Percentiles rank a stretch among this genome's conserved stretches.
Evolutionary conservation across 306 rosid genomes (phyloP).

Genomic region (Gleditsia sinensis): DNA sequence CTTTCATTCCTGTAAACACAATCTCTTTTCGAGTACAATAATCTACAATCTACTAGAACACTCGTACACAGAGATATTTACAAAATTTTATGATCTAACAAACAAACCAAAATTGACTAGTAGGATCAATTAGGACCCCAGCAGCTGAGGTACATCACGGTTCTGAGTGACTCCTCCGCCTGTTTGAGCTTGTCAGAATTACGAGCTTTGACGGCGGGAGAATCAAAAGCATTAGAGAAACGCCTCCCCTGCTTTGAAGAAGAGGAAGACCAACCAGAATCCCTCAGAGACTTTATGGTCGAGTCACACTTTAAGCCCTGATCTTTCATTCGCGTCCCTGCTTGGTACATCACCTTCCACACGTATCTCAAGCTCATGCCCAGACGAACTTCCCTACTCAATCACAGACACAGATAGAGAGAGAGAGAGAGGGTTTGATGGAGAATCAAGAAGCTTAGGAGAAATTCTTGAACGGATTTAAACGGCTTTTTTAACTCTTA

Average conservation of each 20-base stretch:
- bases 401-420: neutral
- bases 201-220: slow-evolving; percentile 29
- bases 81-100: neutral
- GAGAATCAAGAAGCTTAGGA: too few species aligned
- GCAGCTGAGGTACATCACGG: slow-evolving; percentile 79
- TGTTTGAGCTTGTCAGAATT: slow-evolving; percentile 42
- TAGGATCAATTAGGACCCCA: slow-evolving; percentile 69
- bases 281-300: slow-evolving; percentile 47
- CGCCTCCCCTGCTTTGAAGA: slow-evolving; percentile 44
- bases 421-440: too few species aligned
- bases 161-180: slow-evolving; percentile 76
- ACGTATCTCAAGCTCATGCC: slow-evolving; percentile 64
- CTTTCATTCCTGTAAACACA: too few species aligned
- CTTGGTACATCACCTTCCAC: slow-evolving; percentile 43
- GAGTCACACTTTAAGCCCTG: slow-evolving; percentile 54
- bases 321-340: slow-evolving; percentile 54
- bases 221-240: slow-evolving; percentile 34
- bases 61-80: too few species aligned
- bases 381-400: neutral
- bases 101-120: neutral
- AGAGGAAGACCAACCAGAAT: slow-evolving; percentile 46
- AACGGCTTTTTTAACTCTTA: too few species aligned
- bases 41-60: too few species aligned
- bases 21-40: too few species aligned
- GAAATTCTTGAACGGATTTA: too few species aligned